Percentiles rank a stretch among this genome's conserved stretches.
Conservation (phyloP, 495 filamentous ascomycete genomes). For the Pyronema omphalodes region DNA sequence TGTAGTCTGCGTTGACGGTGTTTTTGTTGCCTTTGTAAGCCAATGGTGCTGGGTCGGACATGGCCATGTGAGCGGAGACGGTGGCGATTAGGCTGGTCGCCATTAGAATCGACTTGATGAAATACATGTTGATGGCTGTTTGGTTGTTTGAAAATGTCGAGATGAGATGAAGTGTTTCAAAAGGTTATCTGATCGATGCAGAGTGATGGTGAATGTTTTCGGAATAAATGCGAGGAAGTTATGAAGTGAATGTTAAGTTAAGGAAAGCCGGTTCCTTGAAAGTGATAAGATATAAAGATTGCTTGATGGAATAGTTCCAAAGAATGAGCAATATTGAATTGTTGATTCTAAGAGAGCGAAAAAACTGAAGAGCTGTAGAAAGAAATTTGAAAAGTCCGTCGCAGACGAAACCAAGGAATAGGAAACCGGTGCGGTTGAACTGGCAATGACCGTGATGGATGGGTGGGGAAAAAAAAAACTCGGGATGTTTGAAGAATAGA, state of each 20-base stretch:
- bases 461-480: background rate
- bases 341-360: background rate
- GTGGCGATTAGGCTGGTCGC: slow-evolving; percentile 26
- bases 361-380: background rate
- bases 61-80: slow-evolving; percentile 39
- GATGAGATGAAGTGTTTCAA: background rate
- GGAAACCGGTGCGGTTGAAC: background rate
- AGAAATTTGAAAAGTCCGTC: background rate
- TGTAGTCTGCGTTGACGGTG: slow-evolving; percentile 36
- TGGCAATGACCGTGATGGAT: background rate
- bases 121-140: background rate
- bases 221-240: background rate
- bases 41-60: slow-evolving; percentile 38
- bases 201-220: background rate
- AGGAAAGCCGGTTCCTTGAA: slow-evolving; percentile 1
- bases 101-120: slow-evolving; percentile 6
- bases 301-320: background rate
- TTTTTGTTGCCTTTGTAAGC: slow-evolving; percentile 35
- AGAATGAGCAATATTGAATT: background rate
- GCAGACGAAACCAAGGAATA: background rate
- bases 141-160: background rate
- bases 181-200: background rate
- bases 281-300: too few relatives aligned
- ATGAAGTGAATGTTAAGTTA: slow-evolving; percentile 1
- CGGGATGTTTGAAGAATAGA: background rate